A percentile compares a stretch with the other conserved stretches of the same genome.
phyloP scores from a whole-genome alignment of 345 rosid genomes.

The Lepidium africanum region DNA sequence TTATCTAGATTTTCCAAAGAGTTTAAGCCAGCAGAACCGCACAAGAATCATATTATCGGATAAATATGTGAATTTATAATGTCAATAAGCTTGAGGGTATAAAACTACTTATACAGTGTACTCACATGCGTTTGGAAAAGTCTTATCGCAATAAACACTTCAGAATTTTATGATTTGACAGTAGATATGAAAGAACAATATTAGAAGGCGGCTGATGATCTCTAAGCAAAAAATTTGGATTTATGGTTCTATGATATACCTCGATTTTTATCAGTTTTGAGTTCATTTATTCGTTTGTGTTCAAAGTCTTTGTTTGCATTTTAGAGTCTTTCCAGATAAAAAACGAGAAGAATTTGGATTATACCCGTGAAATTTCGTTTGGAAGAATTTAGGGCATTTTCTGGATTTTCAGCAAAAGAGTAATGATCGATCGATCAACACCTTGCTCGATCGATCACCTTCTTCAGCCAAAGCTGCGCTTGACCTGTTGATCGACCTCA shows the following conservation, averaged over 20 bases:
- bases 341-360: no score
- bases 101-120: neutral
- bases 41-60: neutral
- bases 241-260: neutral
- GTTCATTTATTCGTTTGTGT: no score
- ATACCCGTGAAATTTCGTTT: no score
- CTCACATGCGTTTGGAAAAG: neutral
- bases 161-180: neutral
- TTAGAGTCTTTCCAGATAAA: no score
- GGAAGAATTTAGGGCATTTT: no score
- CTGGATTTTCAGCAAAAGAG: no score
- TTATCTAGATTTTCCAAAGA: conserved; percentile 3
- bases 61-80: conserved; percentile 1
- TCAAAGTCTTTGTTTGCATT: no score
- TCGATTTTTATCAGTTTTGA: no score
- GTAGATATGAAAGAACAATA: neutral
- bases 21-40: conserved; percentile 1
- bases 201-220: neutral
- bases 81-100: conserved; percentile 7
- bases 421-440: no score
- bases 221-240: neutral
- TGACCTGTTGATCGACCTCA: no score
- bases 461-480: no score
- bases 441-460: no score
- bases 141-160: neutral